phyloP scores from a whole-genome alignment of 495 filamentous ascomycete species.

The Penicillium fimorum region DNA sequence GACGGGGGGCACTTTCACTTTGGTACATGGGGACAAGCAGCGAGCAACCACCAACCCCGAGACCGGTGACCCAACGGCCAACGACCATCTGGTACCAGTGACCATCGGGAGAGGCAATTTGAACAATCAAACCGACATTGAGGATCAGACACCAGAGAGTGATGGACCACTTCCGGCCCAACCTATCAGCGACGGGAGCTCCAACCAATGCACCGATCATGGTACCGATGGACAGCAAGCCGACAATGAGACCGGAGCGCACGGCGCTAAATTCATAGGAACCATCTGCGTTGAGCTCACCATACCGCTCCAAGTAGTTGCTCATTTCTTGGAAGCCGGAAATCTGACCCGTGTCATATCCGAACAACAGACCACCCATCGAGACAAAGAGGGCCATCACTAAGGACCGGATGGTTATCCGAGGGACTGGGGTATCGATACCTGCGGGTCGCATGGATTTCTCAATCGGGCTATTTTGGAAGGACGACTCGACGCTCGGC shows the following conservation, averaged over 20 bases:
- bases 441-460: slow-evolving; percentile 28
- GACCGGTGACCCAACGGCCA: slow-evolving; percentile 59
- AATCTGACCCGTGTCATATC: slow-evolving; percentile 53
- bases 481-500: slow-evolving; percentile 26
- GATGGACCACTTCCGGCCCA: slow-evolving; percentile 56
- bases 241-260: slow-evolving; percentile 54
- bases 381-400: slow-evolving; percentile 56
- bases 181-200: slow-evolving; percentile 51
- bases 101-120: slow-evolving; percentile 54
- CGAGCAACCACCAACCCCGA: slow-evolving; percentile 68
- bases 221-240: slow-evolving; percentile 62
- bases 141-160: slow-evolving; percentile 57
- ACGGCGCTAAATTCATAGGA: slow-evolving; percentile 47
- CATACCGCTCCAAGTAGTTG: slow-evolving; percentile 49
- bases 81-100: slow-evolving; percentile 56
- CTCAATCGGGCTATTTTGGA: slow-evolving; percentile 23
- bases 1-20: slow-evolving; percentile 63
- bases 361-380: slow-evolving; percentile 67
- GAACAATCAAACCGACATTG: slow-evolving; percentile 64
- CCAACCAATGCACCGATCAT: slow-evolving; percentile 63
- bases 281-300: slow-evolving; percentile 27
- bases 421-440: slow-evolving; percentile 42
- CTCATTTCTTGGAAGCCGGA: slow-evolving; percentile 61
- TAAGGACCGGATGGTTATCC: slow-evolving; percentile 45
- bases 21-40: slow-evolving; percentile 73